These are phyloP conservation scores for Botrytis paeoniae DNA, from an alignment of 2,329 filamentous ascomycete genomes.

Conservation along the genomic window DNA sequence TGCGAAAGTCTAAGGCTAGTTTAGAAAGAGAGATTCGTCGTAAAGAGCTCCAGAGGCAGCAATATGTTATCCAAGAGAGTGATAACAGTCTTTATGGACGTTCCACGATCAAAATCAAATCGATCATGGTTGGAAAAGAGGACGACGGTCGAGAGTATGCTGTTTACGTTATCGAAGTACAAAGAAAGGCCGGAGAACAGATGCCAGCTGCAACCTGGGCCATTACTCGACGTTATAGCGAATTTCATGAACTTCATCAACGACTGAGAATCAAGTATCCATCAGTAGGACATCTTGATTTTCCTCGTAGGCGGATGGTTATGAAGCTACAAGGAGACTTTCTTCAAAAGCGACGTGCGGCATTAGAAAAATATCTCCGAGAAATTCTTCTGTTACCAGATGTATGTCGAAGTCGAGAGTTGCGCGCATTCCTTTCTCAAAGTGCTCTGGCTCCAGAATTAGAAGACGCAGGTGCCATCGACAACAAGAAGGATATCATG, in stretches of 20 bases:
- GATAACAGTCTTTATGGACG: constrained; percentile 96
- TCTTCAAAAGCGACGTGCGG: constrained; percentile 78
- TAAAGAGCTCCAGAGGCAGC: constrained; percentile 93
- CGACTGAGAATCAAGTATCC: constrained; percentile 80
- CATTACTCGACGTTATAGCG: constrained; percentile 89
- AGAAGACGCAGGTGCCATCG: constrained; percentile 50
- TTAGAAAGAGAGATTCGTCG: constrained; percentile 86
- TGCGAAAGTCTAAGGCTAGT: constrained; percentile 91
- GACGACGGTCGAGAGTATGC: constrained; percentile 92
- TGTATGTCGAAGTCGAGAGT: constrained; percentile 87
- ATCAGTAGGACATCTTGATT: constrained; percentile 84
- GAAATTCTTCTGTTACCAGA: constrained; percentile 83
- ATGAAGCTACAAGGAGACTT: constrained; percentile 98
- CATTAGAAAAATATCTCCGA: constrained; percentile 80
- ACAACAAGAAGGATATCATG: constrained; percentile 82
- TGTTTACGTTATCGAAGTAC: constrained; percentile 89
- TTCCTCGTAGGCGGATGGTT: constrained; percentile 85
- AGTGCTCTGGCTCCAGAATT: constrained; percentile 69
- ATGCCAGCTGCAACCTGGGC: constrained; percentile 97
- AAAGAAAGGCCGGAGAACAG: constrained; percentile 84
- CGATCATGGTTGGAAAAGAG: constrained; percentile 87
- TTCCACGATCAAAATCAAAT: constrained; percentile 84
- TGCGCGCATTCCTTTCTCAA: constrained; percentile 89
- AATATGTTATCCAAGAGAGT: constrained; percentile 96
- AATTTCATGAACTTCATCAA: constrained; percentile 95